Evolutionary conservation across 208 protist species (phyloP).

Genomic region (Wallacemonas collosoma): DNA sequence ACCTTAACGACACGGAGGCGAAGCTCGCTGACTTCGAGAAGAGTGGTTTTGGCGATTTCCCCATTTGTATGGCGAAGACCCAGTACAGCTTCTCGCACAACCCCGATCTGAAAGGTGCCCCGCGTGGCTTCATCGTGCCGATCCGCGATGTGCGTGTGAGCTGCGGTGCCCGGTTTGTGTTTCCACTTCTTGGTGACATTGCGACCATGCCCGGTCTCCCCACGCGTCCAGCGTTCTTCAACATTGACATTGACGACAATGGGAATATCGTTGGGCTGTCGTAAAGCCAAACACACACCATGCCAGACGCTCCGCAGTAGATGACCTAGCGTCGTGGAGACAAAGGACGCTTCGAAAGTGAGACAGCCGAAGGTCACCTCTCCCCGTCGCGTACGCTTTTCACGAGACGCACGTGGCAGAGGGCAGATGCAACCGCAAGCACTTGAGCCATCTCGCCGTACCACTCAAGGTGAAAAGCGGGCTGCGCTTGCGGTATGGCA

Average conservation of each 20-base stretch:
- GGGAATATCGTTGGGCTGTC: conserved; percentile 93
- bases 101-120: conserved; percentile 88
- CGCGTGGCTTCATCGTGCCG: conserved; percentile 90
- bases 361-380: no score
- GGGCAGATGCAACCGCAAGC: no score
- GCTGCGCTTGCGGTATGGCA: no score
- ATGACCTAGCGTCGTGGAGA: no score
- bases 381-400: no score
- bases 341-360: no score
- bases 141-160: conserved; percentile 94
- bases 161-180: conserved; percentile 96
- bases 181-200: conserved; percentile 95
- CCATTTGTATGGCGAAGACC: conserved; percentile 99
- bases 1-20: conserved; percentile 82
- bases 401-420: no score
- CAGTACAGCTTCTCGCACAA: conserved; percentile 96
- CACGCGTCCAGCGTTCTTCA: conserved; percentile 95
- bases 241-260: conserved; percentile 96
- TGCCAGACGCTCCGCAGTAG: background rate
- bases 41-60: conserved; percentile 82
- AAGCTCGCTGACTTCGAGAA: conserved; percentile 88
- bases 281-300: conserved; percentile 49
- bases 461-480: no score
- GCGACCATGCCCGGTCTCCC: conserved; percentile 95
- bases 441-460: no score